Evolutionary conservation across 2,329 filamentous ascomycete genomes (phyloP).

Genomic region (Stenocarpella maydis): DNA sequence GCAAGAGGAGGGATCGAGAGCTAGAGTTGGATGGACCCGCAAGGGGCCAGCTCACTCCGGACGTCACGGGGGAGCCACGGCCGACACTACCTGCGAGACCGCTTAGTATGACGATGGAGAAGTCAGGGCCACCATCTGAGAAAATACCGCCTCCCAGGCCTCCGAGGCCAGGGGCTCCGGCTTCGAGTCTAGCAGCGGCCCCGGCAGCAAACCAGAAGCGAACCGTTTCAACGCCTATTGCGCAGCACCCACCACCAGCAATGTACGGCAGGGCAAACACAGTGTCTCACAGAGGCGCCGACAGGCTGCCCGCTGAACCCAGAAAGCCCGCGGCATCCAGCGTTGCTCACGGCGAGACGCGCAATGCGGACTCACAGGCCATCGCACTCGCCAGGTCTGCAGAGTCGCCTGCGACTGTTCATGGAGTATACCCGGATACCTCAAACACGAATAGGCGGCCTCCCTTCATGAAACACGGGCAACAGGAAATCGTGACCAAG

Average conservation of each 20-base stretch:
- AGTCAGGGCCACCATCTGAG: slow-evolving; percentile 40
- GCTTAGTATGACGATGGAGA: slow-evolving; percentile 46
- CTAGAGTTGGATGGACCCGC: slow-evolving; percentile 51
- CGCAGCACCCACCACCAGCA: slow-evolving; percentile 52
- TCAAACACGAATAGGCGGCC: slow-evolving; percentile 85
- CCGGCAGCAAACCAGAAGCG: slow-evolving; percentile 48
- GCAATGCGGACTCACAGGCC: slow-evolving; percentile 17
- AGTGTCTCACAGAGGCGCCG: slow-evolving; percentile 53
- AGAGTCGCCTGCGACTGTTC: slow-evolving; percentile 56
- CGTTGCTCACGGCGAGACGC: slow-evolving; percentile 18
- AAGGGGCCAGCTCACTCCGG: slow-evolving; percentile 49
- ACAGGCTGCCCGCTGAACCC: slow-evolving; percentile 49
- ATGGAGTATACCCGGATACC: slow-evolving; percentile 80
- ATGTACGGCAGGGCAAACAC: slow-evolving; percentile 59
- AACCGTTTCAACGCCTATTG: slow-evolving; percentile 55
- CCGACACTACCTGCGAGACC: slow-evolving; percentile 62
- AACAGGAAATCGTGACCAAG: slow-evolving; percentile 80
- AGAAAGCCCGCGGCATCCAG: slow-evolving; percentile 40
- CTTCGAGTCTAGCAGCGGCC: slow-evolving; percentile 14
- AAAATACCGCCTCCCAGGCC: slow-evolving; percentile 55
- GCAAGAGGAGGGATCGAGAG: slow-evolving; percentile 55
- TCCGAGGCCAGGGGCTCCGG: slow-evolving; percentile 45
- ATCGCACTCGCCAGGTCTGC: slow-evolving; percentile 36
- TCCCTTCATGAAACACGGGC: slow-evolving; percentile 75
- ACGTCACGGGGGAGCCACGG: slow-evolving; percentile 53